Percentiles rank a stretch among this genome's conserved stretches.
Evolutionary conservation across 2,329 filamentous ascomycete species (phyloP).

Genomic region (Fusarium lateritium): DNA sequence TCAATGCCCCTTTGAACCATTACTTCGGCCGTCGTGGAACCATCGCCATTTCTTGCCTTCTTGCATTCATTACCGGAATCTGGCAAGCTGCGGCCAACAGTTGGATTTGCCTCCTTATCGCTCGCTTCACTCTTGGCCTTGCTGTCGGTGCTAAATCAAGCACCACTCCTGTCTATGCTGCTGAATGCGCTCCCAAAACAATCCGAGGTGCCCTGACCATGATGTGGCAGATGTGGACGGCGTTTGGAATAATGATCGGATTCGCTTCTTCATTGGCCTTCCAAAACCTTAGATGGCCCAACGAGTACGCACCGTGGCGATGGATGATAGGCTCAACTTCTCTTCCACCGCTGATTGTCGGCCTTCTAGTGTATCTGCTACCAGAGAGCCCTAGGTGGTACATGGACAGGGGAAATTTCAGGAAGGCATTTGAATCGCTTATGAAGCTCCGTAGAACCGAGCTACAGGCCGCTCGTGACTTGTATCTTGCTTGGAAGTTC

Average conservation of each 20-base stretch:
- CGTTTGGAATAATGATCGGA: slow-evolving; percentile 61
- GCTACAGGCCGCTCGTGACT: slow-evolving; percentile 64
- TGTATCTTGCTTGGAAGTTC: slow-evolving; percentile 63
- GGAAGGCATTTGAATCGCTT: slow-evolving; percentile 62
- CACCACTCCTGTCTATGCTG: slow-evolving; percentile 79
- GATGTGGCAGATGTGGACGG: slow-evolving; percentile 72
- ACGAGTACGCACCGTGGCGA: slow-evolving; percentile 64
- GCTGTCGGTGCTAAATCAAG: slow-evolving; percentile 77
- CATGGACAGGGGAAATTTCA: slow-evolving; percentile 60
- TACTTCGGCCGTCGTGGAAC: slow-evolving; percentile 73
- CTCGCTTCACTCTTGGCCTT: slow-evolving; percentile 76
- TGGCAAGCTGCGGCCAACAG: slow-evolving; percentile 60
- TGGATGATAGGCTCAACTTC: slow-evolving; percentile 74
- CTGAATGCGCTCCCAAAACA: slow-evolving; percentile 76
- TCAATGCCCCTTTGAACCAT: slow-evolving; percentile 65
- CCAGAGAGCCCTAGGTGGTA: slow-evolving; percentile 70
- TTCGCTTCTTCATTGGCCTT: slow-evolving; percentile 67
- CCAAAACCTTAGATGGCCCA: slow-evolving; percentile 64
- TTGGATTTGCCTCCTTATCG: slow-evolving; percentile 73
- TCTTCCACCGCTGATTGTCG: slow-evolving; percentile 65
- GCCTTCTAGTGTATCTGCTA: slow-evolving; percentile 73
- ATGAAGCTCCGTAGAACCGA: slow-evolving; percentile 61
- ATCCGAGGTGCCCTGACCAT: slow-evolving; percentile 83
- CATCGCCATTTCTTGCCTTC: slow-evolving; percentile 72
- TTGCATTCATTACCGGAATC: slow-evolving; percentile 63